phyloP scores from a whole-genome alignment of 1,139 yeast species.

The Wickerhamiella infanticola region DNA sequence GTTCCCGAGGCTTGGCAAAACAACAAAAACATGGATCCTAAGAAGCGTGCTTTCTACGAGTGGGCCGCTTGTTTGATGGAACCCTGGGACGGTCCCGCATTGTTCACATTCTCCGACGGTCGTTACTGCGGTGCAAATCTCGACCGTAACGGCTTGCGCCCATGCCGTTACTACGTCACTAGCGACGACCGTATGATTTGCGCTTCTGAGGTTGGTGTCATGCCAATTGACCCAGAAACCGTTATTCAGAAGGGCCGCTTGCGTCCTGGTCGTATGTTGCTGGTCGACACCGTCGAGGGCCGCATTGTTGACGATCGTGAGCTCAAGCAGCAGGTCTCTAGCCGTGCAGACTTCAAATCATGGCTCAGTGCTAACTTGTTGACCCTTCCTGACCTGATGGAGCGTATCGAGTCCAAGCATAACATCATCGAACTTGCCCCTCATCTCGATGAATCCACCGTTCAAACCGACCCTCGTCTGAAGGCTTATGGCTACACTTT shows the following conservation, averaged over 20 bases:
- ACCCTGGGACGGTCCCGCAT: conserved; percentile 99
- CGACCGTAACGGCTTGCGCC: conserved; percentile 95
- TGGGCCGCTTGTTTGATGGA: conserved; percentile 99
- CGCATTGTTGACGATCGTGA: conserved; percentile 86
- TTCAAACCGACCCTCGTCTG: conserved; percentile 71
- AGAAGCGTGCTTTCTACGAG: conserved; percentile 87
- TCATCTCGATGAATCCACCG: conserved; percentile 25
- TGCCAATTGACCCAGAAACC: conserved; percentile 70
- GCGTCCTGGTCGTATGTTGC: conserved; percentile 91
- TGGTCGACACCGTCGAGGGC: conserved; percentile 88
- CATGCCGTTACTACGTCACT: conserved; percentile 93
- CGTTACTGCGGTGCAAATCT: conserved; percentile 96
- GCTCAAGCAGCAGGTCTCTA: conserved; percentile 66
- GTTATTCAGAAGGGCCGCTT: conserved; percentile 84
- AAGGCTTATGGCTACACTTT: conserved; percentile 83
- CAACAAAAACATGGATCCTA: conserved; percentile 71
- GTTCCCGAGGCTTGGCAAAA: conserved; percentile 98
- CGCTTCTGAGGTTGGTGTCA: conserved; percentile 97
- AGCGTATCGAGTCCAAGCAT: conserved; percentile 40
- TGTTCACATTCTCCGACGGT: conserved; percentile 93
- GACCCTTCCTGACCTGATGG: conserved; percentile 57
- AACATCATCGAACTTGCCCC: conserved; percentile 25
- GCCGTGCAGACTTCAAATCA: conserved; percentile 78
- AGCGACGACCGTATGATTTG: conserved; percentile 92
- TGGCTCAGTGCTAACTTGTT: conserved; percentile 85